Conservation (phyloP, 2,329 filamentous ascomycete genomes). For the Hypoxylon sp. region DNA sequence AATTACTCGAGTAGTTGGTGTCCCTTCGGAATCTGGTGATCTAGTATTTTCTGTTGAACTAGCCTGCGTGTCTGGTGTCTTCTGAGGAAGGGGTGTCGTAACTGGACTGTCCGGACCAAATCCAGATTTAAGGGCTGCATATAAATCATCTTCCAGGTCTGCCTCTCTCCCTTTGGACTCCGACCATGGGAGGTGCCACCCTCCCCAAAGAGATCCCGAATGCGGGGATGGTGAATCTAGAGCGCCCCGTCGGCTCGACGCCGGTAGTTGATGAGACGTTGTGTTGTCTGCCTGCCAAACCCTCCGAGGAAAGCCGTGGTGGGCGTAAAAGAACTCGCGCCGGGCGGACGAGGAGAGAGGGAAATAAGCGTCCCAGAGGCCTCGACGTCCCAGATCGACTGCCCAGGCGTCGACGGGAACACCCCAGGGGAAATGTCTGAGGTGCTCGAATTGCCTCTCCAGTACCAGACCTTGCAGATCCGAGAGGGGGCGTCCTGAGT, state of each 20-base stretch:
- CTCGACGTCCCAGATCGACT: conserved; percentile 48
- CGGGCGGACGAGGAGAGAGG: conserved; percentile 21
- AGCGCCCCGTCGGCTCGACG: conserved; percentile 1
- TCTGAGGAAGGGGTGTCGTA: neutral
- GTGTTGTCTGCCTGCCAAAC: conserved; percentile 5
- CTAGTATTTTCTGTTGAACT: neutral
- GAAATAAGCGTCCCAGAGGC: conserved; percentile 49
- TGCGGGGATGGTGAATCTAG: neutral
- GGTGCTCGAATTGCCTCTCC: conserved; percentile 18
- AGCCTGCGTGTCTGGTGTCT: neutral
- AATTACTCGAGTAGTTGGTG: conserved; percentile 13
- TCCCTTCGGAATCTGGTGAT: conserved; percentile 2
- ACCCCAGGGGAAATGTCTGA: conserved; percentile 42
- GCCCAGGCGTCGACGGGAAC: conserved; percentile 55
- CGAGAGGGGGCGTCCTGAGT: conserved; percentile 52
- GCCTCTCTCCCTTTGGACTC: conserved; percentile 4
- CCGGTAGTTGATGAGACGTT: conserved; percentile 11
- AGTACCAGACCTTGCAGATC: conserved; percentile 46
- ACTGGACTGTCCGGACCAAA: conserved; percentile 3
- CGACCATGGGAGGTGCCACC: neutral
- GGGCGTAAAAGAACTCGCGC: conserved; percentile 14
- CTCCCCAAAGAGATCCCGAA: conserved; percentile 4
- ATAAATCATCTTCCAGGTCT: conserved; percentile 31
- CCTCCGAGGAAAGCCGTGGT: conserved; percentile 6
- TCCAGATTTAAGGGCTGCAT: conserved; percentile 18